Evolutionary conservation across 441 rosid genomes (phyloP).

Genomic region (Cnidoscolus chayamansa): DNA sequence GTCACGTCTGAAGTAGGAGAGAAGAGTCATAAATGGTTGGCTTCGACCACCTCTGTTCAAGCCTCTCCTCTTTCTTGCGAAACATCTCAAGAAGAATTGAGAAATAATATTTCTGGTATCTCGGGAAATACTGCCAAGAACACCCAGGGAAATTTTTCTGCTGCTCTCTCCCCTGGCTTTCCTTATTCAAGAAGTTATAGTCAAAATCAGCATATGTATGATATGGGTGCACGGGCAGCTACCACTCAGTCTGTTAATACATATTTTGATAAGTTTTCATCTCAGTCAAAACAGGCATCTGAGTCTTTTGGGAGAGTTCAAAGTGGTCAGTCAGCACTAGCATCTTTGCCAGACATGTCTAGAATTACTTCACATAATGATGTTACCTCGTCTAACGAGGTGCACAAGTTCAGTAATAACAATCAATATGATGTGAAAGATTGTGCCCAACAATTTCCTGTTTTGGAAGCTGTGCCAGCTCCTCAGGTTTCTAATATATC

Average conservation of each 20-base stretch:
- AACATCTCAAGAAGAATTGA: conserved; percentile 35
- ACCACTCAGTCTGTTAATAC: conserved; percentile 30
- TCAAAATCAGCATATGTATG: conserved; percentile 41
- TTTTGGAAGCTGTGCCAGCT: conserved; percentile 44
- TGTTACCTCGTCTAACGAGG: conserved; percentile 33
- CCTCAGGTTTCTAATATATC: conserved; percentile 35
- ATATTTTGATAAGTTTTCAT: conserved; percentile 36
- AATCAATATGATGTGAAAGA: conserved; percentile 32
- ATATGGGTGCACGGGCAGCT: conserved; percentile 35
- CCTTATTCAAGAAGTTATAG: conserved; percentile 42
- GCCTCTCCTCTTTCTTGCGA: conserved; percentile 37
- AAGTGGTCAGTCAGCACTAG: conserved; percentile 34
- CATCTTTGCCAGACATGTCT: conserved; percentile 25
- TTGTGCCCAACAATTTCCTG: conserved; percentile 45
- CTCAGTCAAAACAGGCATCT: conserved; percentile 37
- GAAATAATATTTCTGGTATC: conserved; percentile 27
- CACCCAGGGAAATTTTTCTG: conserved; percentile 30
- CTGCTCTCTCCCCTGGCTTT: conserved; percentile 39
- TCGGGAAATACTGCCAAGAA: conserved; percentile 31
- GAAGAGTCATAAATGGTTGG: conserved; percentile 41
- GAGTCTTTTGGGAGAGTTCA: conserved; percentile 43
- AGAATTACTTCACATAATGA: conserved; percentile 26
- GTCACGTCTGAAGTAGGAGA: conserved; percentile 36
- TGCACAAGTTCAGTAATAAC: conserved; percentile 27
- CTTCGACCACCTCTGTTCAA: conserved; percentile 45